These are phyloP conservation scores for Aspergillus ruber DNA, from an alignment of 2,329 filamentous ascomycete genomes.

Conservation along the genomic window DNA sequence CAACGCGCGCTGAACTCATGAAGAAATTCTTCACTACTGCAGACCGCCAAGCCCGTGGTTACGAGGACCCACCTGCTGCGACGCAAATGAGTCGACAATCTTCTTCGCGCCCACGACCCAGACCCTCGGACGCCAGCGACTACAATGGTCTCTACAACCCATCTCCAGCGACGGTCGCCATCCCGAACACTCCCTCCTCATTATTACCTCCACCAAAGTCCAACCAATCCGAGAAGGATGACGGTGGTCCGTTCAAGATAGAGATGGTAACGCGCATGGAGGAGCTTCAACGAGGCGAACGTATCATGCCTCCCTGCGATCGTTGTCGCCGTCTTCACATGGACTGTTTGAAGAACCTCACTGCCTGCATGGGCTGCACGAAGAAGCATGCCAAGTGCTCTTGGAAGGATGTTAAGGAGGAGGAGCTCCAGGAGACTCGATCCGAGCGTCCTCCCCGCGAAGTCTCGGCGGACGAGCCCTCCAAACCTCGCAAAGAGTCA, in stretches of 20 bases:
- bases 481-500: conserved; percentile 2
- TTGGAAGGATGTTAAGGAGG: conserved; percentile 73
- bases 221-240: conserved; percentile 46
- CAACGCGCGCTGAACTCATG: conserved; percentile 54
- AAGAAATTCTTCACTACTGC: conserved; percentile 57
- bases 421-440: conserved; percentile 49
- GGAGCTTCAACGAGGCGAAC: conserved; percentile 63
- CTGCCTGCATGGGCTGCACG: conserved; percentile 79
- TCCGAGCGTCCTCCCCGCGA: conserved; percentile 8
- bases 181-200: conserved; percentile 49
- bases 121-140: conserved; percentile 25
- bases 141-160: conserved; percentile 37
- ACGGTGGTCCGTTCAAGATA: conserved; percentile 53
- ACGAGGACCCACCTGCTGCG: conserved; percentile 19
- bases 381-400: conserved; percentile 85
- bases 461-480: conserved; percentile 9
- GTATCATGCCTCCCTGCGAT: conserved; percentile 76
- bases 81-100: conserved; percentile 19
- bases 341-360: conserved; percentile 78
- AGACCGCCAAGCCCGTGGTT: conserved; percentile 44
- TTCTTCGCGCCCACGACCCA: conserved; percentile 24
- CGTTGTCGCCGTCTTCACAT: conserved; percentile 72
- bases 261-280: conserved; percentile 72
- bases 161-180: conserved; percentile 45
- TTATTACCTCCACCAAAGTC: conserved; percentile 45